Base-by-base conservation (phyloP, 2,329 filamentous ascomycete species). In the Monosporascus ibericus region DNA sequence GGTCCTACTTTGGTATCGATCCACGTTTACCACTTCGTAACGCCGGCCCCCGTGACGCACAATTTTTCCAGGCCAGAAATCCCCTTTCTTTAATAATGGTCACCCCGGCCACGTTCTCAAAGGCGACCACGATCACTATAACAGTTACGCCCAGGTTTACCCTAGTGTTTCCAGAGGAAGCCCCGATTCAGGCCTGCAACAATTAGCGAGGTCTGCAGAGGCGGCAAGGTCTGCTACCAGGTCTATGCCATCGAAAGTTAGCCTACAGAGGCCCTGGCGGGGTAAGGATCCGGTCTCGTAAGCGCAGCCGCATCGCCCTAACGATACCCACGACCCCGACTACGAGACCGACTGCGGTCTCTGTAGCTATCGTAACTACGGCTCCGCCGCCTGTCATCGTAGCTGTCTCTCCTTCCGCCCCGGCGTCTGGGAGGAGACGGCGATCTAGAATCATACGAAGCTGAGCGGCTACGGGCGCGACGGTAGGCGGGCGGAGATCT, bases 281-380 rank as follows among this genome's bases (percentile, higher is more conserved):
- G 30, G 11, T 14, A 34, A 14, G 30, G 5, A 34, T 34, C 30
- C 1, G 11, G 30, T 34, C 30, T 48, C 25, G 20, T 38, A 55
- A 9, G 30, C 40, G 9, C 5, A 18, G 5, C 17, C 47, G 42
- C 42, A 30, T 36, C 17, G n/a, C 18, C 18, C 64, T 46, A 68
- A 57, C 70, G 69, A 48, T 70, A 60, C 48, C 64, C 65, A 34
- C 70, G 70, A 22, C 66, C 65, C 34, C 64, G 67, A 52, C 69
- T 75, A 47, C 68, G 68, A 38, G 73, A 75, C 47, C 67, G 68
- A 51, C 70, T 73, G 36, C 64, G 65, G 18, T 59, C 66, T 46
- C 66, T 64, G 55, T 78, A 72, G 60, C 75, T 79, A 56, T 69
- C 73, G 44, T 71, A 73, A 51, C 75, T 79, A 8, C 72, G 75